Evolutionary conservation across 192 early-diverging fungal species (phyloP), one percentile per base, ranked within the genome.

Genomic region (Backusella psychrophila): DNA sequence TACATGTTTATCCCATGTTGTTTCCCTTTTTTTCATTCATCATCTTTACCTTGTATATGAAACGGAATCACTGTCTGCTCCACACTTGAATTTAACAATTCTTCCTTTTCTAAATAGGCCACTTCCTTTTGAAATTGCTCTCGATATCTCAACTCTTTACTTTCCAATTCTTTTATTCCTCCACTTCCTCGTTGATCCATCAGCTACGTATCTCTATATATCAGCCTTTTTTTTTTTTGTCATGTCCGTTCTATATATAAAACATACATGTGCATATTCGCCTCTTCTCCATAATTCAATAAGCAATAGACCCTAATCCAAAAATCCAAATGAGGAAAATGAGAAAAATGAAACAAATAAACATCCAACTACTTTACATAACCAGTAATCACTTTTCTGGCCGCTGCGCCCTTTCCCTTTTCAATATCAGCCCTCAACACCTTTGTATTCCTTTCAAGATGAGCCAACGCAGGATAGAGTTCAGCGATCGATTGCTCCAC

Each of bases 241-340:
- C 1, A 36, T 35, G 31, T 26, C 8, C 5, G 1, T 11, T 11
- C 1, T n/a, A 69, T 38, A 35, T 21, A 69, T 36, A 39, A 41
- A 29, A 33, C 26, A 6, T 71, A 71, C 70, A 23, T 71, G 26
- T 71, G 70, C 2, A 46, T 71, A 71, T 29, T 44, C 42, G 31
- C 42, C 39, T 71, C 70, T 71, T 44, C 70, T 36, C 70, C 70
- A 71, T 71, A 49, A 34, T 44, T 71, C 70, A 39, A 71, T 71
- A 31, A 71, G 29, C 5, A 71, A 46, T 17, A 71, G 19, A 19
- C 70, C 70, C 70, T 71, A 49, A 31, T 14, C 17, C 11, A 67
- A 33, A 33, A 33, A 39, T 12, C 38, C 38, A 6, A 2, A 67
- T 34, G 6, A 68, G 35, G 38, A 36, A n/a, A n/a, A n/a, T n/a